Conservation (phyloP, 768 basidiomycete species). For the Phylloporus arenicola region DNA sequence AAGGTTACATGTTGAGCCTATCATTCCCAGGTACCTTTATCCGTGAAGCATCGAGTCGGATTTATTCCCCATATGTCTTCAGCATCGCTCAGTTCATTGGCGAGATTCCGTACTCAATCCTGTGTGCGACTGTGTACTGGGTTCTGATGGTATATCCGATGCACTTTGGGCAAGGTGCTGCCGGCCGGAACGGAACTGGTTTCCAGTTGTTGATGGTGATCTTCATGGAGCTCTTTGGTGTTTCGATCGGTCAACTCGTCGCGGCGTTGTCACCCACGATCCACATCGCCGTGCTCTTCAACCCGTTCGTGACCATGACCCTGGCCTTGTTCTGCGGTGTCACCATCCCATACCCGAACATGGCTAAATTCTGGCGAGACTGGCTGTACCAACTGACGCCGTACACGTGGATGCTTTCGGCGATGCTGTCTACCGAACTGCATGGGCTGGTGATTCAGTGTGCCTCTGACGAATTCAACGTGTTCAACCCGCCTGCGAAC, state of each 20-base stretch:
- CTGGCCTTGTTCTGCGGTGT: constrained; percentile 78
- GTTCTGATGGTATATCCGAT: constrained; percentile 68
- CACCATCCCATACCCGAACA: constrained; percentile 60
- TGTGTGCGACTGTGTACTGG: constrained; percentile 76
- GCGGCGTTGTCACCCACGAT: constrained; percentile 74
- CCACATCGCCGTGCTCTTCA: constrained; percentile 74
- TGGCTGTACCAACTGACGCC: constrained; percentile 75
- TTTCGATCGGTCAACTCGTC: constrained; percentile 68
- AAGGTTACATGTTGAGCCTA: neutral
- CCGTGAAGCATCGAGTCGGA: constrained; percentile 71
- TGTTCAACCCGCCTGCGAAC: constrained; percentile 67
- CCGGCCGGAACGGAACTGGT: constrained; percentile 58
- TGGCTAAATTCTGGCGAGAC: constrained; percentile 64
- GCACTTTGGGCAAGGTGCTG: constrained; percentile 57
- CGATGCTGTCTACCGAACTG: constrained; percentile 75
- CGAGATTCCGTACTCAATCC: constrained; percentile 70
- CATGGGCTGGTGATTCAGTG: constrained; percentile 64
- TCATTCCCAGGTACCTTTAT: constrained; percentile 34
- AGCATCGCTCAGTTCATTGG: constrained; percentile 76
- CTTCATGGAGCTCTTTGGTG: constrained; percentile 67
- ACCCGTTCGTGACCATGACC: constrained; percentile 64
- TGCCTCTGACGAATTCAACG: constrained; percentile 60
- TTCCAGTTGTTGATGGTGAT: constrained; percentile 68
- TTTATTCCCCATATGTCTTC: constrained; percentile 83
- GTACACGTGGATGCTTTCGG: constrained; percentile 62